Percentiles rank a stretch among this genome's conserved stretches.
These are phyloP conservation scores for Rugonectria rugulosa DNA, from an alignment of 2,329 filamentous ascomycete species.

Conservation along the genomic window DNA sequence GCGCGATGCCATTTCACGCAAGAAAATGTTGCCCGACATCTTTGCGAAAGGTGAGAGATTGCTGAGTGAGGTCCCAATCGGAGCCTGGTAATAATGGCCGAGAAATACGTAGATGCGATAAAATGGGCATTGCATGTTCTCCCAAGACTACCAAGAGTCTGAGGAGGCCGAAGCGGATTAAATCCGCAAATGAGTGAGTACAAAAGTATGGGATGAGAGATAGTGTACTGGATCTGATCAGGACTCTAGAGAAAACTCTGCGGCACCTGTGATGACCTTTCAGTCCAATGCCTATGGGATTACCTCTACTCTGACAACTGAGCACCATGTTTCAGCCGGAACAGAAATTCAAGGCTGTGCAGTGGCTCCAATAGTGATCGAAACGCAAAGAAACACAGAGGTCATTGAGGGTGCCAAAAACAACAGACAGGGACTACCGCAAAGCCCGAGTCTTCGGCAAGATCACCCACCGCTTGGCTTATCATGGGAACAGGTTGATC, in stretches of 20 bases:
- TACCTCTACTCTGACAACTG: no score
- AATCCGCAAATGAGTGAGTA: conserved; percentile 37
- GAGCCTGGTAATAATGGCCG: no score
- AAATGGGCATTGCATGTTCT: conserved; percentile 38
- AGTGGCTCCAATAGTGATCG: no score
- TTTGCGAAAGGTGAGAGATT: conserved; percentile 39
- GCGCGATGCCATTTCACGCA: conserved; percentile 41
- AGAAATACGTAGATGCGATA: conserved; percentile 40
- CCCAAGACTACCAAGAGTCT: conserved; percentile 41
- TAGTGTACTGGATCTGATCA: not conserved
- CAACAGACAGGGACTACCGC: not conserved
- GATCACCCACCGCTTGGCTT: conserved; percentile 44
- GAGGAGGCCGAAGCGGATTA: conserved; percentile 43
- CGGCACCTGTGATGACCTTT: no score
- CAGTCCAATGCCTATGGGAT: no score
- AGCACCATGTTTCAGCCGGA: no score
- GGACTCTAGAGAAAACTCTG: not conserved
- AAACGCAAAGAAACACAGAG: no score
- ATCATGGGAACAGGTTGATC: conserved; percentile 49
- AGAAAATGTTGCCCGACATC: conserved; percentile 29
- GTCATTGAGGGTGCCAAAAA: no score
- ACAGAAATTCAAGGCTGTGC: no score
- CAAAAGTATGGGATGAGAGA: not conserved
- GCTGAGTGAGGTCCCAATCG: no score
- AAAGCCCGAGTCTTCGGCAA: not conserved